Conservation (phyloP, 2,329 filamentous ascomycete genomes). For the Cadophora luteo-olivacea region DNA sequence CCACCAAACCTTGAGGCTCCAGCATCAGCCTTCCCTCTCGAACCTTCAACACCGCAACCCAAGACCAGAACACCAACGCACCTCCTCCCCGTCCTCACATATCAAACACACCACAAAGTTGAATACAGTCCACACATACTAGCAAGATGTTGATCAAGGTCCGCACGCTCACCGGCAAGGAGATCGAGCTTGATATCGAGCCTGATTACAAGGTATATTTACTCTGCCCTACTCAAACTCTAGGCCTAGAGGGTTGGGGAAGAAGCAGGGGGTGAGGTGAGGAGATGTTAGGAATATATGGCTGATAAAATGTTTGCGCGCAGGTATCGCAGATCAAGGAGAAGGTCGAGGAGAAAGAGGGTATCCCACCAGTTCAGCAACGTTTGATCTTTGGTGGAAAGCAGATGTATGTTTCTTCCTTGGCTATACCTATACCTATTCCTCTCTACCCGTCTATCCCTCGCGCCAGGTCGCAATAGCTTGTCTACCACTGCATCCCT, state of each 20-base stretch:
- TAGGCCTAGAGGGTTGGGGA: neutral
- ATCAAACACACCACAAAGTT: neutral
- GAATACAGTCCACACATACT: neutral
- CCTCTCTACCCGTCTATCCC: conserved; percentile 1
- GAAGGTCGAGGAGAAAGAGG: conserved; percentile 98
- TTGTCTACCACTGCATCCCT: neutral
- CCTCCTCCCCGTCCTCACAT: neutral
- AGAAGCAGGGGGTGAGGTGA: neutral
- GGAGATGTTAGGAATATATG: neutral
- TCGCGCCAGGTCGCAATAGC: neutral
- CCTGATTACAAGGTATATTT: conserved; percentile 80
- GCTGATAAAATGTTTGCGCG: conserved; percentile 3
- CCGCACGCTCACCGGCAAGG: conserved; percentile 95
- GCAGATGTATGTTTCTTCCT: conserved; percentile 75
- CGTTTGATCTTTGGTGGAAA: conserved; percentile 96
- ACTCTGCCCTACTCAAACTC: neutral
- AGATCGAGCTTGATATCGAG: conserved; percentile 98
- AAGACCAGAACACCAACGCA: neutral
- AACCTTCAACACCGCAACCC: neutral
- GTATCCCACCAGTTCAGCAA: conserved; percentile 96
- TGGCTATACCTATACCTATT: conserved; percentile 15
- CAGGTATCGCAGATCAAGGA: conserved; percentile 97
- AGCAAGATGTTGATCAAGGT: conserved; percentile 65
- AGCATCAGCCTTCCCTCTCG: conserved; percentile 3
- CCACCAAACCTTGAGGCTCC: conserved; percentile 12